Conservation (phyloP, 164 flowering plant species). For the Umbilicus rupestris region DNA sequence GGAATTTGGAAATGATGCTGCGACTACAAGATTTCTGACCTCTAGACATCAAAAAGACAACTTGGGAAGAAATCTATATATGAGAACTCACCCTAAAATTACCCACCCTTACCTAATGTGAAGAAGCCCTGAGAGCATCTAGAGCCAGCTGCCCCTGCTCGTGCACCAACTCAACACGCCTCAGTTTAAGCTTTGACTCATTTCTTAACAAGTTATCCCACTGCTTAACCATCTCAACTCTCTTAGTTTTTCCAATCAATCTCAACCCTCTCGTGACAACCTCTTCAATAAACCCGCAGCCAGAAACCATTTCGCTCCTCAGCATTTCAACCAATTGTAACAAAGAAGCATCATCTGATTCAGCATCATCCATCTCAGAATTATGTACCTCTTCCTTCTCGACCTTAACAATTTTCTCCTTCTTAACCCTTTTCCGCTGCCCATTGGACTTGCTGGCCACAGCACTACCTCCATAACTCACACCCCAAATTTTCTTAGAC, state of each 20-base stretch:
- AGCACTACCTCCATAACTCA: background rate
- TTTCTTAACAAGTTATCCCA: constrained; percentile 16
- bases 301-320: background rate
- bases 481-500: constrained; percentile 29
- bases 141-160: constrained; percentile 18
- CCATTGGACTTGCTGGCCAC: background rate
- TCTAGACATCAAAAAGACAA: too few relatives aligned
- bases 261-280: constrained; percentile 10
- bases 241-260: constrained; percentile 11
- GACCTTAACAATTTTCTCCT: background rate
- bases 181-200: constrained; percentile 18
- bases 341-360: background rate
- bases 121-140: constrained; percentile 9
- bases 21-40: too few relatives aligned
- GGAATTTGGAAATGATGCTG: too few relatives aligned
- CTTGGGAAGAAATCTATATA: too few relatives aligned
- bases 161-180: constrained; percentile 13
- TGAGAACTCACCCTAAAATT: too few relatives aligned
- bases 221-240: constrained; percentile 15
- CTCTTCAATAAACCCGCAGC: background rate
- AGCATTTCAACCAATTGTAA: background rate
- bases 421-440: background rate
- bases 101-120: background rate
- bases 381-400: background rate
- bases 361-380: background rate